Evolutionary conservation across 768 basidiomycete species (phyloP).

Genomic region (Serendipita sp.): DNA sequence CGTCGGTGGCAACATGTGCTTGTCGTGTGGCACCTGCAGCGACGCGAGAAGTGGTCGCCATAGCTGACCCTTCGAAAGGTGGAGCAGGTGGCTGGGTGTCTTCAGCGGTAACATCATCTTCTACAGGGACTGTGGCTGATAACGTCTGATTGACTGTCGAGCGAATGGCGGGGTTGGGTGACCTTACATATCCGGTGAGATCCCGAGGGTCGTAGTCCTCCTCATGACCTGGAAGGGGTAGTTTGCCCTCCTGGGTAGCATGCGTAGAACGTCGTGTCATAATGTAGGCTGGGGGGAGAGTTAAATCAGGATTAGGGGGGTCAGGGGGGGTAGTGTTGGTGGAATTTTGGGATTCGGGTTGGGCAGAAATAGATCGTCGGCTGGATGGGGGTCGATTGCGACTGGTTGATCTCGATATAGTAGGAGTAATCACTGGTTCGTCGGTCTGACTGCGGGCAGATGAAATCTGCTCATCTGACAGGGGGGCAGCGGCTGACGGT

Average conservation of each 20-base stretch:
- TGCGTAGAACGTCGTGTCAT: neutral
- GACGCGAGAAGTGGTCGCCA: neutral
- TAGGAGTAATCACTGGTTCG: no score
- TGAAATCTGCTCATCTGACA: no score
- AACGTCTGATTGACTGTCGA: no score
- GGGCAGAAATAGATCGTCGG: no score
- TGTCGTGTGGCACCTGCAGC: neutral
- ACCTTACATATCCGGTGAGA: neutral
- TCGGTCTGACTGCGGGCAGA: no score
- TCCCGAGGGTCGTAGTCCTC: neutral
- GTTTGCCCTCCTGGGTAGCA: neutral
- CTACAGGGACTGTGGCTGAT: neutral
- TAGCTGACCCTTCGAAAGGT: neutral
- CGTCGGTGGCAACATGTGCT: slow-evolving; percentile 3
- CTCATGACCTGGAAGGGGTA: neutral
- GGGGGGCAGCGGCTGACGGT: no score
- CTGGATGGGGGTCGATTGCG: no score
- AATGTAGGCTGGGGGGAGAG: neutral
- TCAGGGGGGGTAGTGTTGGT: no score
- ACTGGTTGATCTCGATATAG: no score
- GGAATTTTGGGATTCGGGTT: no score
- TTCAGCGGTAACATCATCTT: neutral
- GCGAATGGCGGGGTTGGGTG: neutral
- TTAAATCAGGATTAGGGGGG: no score
- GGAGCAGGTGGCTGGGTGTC: neutral